These are phyloP conservation scores for Wickerhamiella domercqiae DNA, from an alignment of 805 yeast genomes.

Conservation along the genomic window DNA sequence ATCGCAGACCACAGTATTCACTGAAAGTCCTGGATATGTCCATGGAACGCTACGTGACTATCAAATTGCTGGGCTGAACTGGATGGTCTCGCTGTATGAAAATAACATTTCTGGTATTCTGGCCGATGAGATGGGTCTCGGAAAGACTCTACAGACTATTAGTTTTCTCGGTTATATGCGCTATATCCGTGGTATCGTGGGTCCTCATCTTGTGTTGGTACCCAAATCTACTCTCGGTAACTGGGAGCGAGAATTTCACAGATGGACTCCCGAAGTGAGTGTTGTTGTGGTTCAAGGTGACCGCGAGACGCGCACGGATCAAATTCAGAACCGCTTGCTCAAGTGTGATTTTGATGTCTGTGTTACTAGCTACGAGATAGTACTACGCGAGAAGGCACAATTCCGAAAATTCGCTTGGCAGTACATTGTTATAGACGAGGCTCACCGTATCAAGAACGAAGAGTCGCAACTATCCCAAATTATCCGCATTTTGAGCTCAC, in stretches of 20 bases:
- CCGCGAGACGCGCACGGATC: conserved; percentile 56
- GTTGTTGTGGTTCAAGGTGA: conserved; percentile 77
- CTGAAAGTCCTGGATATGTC: conserved; percentile 71
- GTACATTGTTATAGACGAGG: conserved; percentile 87
- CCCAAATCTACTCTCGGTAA: conserved; percentile 93
- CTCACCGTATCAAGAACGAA: conserved; percentile 92
- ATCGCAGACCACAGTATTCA: conserved; percentile 47
- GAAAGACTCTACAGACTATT: conserved; percentile 89
- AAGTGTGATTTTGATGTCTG: conserved; percentile 77
- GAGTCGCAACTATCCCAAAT: conserved; percentile 85
- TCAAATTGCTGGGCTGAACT: conserved; percentile 87
- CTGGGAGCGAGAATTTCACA: conserved; percentile 88
- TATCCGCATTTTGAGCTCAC: conserved; percentile 73
- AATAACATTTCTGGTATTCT: conserved; percentile 80
- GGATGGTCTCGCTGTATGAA: conserved; percentile 82
- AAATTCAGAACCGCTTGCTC: conserved; percentile 45
- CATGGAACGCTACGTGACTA: conserved; percentile 72
- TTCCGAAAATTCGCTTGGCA: conserved; percentile 83
- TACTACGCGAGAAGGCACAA: conserved; percentile 69
- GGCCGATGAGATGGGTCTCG: conserved; percentile 98
- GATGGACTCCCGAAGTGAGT: conserved; percentile 92
- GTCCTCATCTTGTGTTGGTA: conserved; percentile 83
- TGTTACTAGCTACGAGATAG: conserved; percentile 86
- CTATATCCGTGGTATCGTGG: conserved; percentile 60
- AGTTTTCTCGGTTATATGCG: conserved; percentile 81